Conservation (phyloP, 768 basidiomycete genomes). For the Lentinula detonsa region DNA sequence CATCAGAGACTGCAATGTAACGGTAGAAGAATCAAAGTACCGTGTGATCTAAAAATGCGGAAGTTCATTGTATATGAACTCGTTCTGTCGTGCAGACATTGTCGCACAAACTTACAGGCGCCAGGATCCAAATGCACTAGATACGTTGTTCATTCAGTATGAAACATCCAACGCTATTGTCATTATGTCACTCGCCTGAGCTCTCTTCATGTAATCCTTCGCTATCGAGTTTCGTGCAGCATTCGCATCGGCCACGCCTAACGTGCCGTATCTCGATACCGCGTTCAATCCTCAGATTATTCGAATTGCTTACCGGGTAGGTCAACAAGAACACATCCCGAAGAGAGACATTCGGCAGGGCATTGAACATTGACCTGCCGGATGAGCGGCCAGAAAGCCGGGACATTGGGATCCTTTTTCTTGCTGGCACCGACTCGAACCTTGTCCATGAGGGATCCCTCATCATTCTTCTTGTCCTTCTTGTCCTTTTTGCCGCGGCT, state of each 20-base stretch:
- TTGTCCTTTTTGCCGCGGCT: conserved; percentile 42
- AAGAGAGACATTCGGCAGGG: conserved; percentile 42
- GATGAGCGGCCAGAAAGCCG: conserved; percentile 60
- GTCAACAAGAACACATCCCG: conserved; percentile 60
- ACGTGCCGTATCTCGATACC: not conserved
- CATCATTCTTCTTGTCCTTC: conserved; percentile 29
- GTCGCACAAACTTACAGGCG: conserved; percentile 38
- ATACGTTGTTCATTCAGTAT: conserved; percentile 17
- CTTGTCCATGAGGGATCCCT: conserved; percentile 28
- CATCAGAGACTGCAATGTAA: not conserved
- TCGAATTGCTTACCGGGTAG: conserved; percentile 39
- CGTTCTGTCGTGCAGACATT: not conserved
- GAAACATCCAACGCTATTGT: not conserved
- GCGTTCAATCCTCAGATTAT: not conserved
- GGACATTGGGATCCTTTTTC: conserved; percentile 21
- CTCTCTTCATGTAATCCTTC: conserved; percentile 63
- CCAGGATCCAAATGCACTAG: conserved; percentile 51
- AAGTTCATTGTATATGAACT: not conserved
- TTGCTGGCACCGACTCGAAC: conserved; percentile 19
- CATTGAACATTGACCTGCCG: conserved; percentile 57
- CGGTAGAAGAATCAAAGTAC: not conserved
- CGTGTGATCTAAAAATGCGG: conserved; percentile 10
- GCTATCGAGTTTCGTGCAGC: conserved; percentile 58
- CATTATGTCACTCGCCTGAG: conserved; percentile 19
- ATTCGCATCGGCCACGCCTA: conserved; percentile 59